Base-by-base conservation (phyloP, 2,329 filamentous ascomycete species). In the Madurella mycetomatis region DNA sequence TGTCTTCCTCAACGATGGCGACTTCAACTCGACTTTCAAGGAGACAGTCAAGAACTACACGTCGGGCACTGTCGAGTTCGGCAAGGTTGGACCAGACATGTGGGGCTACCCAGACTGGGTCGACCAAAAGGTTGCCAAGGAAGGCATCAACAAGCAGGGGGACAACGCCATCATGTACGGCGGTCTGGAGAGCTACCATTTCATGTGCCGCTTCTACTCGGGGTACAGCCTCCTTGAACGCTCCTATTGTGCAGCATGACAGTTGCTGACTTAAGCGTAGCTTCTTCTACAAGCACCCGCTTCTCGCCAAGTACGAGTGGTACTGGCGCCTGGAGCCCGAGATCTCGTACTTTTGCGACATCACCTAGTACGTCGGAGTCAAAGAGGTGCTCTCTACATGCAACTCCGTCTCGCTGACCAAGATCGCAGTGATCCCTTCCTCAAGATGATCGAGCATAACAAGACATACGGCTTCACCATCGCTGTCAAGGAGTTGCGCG, bases 321-420 rank as follows among this genome's bases (percentile, higher is more conserved):
- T 99, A 99, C 78, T 99, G 94, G 94, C 90, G 94, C 60, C 78
- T 99, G 65, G 94, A 99, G 79, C 94, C 94, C 61, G 94, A 99
- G 74, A 97, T 99, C 82, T 96, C 92, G 76, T 99, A 97, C 76
- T 99, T 99, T 76, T 99, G 94, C 73, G 94, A 99, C 70, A 97
- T 99, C 64, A 99, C 94, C 61, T 99, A 99, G 89, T 92, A 84
- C 59, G 84, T 43, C 15, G 13, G 34, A 12, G 41, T 15, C 41
- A 32, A 49, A 18, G 34, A 15, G 13, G 11, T 46, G 9, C 12
- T 18, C n/a, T 48, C 16, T 37, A 2, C 42, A 2, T 44, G 8
- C 13, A 48, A 9, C 32, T 37, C 8, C 30, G 2, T 31, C 7
- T 11, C 5, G 30, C 62, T 49, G 63, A 69, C 66, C 47, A 9